Percentiles rank a stretch among this genome's conserved stretches.
These are phyloP conservation scores for Cordyceps pruinosa DNA, from an alignment of 2,329 filamentous ascomycete species.

Conservation along the genomic window DNA sequence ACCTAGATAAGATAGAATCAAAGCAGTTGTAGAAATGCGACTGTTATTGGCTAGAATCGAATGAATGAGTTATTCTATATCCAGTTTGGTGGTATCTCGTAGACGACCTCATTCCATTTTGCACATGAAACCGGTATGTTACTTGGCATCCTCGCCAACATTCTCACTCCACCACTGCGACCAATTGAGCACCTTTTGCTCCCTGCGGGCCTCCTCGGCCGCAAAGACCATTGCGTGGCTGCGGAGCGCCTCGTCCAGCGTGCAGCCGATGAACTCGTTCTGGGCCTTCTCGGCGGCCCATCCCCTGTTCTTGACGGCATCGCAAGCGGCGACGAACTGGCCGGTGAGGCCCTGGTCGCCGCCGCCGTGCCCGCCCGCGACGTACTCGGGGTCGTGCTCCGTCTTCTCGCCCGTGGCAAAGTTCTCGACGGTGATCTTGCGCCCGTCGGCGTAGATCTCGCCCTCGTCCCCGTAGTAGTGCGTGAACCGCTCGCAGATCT, in stretches of 20 bases:
- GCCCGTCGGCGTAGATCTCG: conserved; percentile 79
- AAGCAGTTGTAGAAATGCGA: too few relatives aligned
- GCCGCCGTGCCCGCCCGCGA: conserved; percentile 34
- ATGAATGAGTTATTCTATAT: not conserved
- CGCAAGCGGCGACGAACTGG: conserved; percentile 77
- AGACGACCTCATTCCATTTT: not conserved
- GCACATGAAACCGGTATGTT: not conserved
- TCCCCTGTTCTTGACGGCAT: conserved; percentile 65
- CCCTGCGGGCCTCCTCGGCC: conserved; percentile 75
- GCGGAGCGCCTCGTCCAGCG: conserved; percentile 76
- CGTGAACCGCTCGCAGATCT: conserved; percentile 79
- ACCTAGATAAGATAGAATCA: not conserved
- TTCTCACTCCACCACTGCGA: conserved; percentile 60
- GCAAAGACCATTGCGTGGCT: conserved; percentile 93
- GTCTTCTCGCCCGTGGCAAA: conserved; percentile 30
- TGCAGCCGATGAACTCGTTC: conserved; percentile 68
- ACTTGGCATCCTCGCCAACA: conserved; percentile 20
- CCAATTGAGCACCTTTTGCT: conserved; percentile 68
- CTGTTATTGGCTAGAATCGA: not conserved
- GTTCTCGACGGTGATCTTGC: conserved; percentile 66
- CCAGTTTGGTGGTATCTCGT: not conserved
- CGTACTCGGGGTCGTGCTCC: conserved; percentile 25
- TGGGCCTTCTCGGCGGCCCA: conserved; percentile 67
- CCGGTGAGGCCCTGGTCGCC: conserved; percentile 55
- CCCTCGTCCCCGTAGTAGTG: conserved; percentile 80